Conservation (phyloP, 257 asterid genomes). For the Solanum paucissectum region DNA sequence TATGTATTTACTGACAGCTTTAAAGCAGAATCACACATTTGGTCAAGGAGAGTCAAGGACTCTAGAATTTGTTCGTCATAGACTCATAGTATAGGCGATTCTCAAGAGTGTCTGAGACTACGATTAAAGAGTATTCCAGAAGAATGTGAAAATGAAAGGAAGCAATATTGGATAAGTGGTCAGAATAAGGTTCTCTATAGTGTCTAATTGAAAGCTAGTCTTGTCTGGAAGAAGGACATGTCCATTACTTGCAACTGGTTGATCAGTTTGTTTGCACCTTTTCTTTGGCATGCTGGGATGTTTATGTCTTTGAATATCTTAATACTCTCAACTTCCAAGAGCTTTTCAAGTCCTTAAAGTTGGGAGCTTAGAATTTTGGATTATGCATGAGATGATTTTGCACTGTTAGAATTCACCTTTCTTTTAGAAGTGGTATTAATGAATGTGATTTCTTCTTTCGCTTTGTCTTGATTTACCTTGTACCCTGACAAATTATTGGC, state of each 20-base stretch:
- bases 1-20: neutral
- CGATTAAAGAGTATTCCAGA: neutral
- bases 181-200: neutral
- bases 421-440: neutral
- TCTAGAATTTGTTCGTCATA: neutral
- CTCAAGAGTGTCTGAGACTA: neutral
- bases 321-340: neutral
- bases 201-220: neutral
- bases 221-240: neutral
- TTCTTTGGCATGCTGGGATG: neutral
- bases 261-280: neutral
- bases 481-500: neutral
- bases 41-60: neutral
- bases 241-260: neutral
- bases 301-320: neutral
- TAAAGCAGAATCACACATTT: neutral
- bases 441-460: neutral
- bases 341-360: neutral
- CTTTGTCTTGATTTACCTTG: neutral
- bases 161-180: neutral
- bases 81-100: neutral
- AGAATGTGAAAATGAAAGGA: neutral
- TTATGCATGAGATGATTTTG: neutral
- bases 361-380: neutral
- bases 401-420: neutral